Base-by-base conservation (phyloP, 129 eudicot genomes). In the sunflower (Helianthus annuus) region DNA sequence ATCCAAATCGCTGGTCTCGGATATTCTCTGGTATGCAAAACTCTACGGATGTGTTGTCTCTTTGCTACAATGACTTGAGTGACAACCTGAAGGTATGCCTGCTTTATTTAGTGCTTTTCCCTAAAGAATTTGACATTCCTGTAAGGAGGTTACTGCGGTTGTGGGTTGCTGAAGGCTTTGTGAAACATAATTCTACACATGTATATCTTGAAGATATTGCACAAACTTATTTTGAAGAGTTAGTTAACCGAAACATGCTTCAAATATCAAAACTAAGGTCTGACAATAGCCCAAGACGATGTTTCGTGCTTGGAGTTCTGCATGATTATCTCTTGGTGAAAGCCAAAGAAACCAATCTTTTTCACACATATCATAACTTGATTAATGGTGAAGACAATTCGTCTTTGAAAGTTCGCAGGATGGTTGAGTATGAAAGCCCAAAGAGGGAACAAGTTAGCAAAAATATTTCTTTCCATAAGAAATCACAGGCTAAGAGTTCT, bases 91-190 rank as follows among this genome's bases (percentile, higher is more conserved):
- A 70, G 49, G 77, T 78, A 34, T 70, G 73, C 58, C 71, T 78
- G 34, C 82, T 78, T 27, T 78, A 78, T 45, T 70, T 38, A 5
- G 82, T 42, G 61, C 68, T 78, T 64, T 78, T 71, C 40, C 82
- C 82, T 42, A 78, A 71, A 42, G 71, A 64, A 12, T 70, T 40
- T 14, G 72, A 71, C 77, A 78, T 78, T 68, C 72, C 77, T 1
- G 77, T 78, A 70, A 78, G 82, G 57, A 71, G 82, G 77, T 71
- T 78, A 73, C 62, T 78, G 24, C 73, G 68, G 52, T 54, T 78
- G 61, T 78, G 77, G 77, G 56, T 68, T 38, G 79, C 90, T 1
- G 90, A 82, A 69, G 90, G 90, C 52, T 85, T 82, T 71, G 79
- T 82, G 55, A 58, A 69, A 48, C 59, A 53, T 5, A 7, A 40